Conservation (phyloP, 352 stramenopile genomes). For the Globisporangium polare region DNA sequence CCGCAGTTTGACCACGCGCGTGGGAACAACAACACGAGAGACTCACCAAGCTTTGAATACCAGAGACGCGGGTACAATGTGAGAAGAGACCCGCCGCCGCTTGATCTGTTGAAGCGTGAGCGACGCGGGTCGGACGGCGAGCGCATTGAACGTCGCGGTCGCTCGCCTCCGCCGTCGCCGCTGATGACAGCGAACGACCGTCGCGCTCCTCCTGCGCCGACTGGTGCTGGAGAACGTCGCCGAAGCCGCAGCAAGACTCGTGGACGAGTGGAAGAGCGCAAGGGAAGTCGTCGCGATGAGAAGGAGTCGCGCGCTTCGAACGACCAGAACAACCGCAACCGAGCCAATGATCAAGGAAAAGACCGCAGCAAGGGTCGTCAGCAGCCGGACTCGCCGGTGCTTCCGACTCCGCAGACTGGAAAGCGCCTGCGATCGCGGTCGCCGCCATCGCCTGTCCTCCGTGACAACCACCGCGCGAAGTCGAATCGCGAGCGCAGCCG, state of each 20-base stretch:
- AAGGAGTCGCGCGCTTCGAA: constrained; percentile 24
- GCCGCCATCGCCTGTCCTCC: constrained; percentile 32
- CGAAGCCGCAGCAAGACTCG: constrained; percentile 9
- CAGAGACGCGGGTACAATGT: neutral
- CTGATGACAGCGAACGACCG: constrained; percentile 15
- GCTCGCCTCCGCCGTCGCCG: constrained; percentile 30
- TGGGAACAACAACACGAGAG: neutral
- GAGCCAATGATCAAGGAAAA: constrained; percentile 24
- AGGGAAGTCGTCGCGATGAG: constrained; percentile 13
- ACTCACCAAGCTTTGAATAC: neutral
- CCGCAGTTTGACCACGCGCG: constrained; percentile 1
- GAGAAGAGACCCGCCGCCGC: neutral
- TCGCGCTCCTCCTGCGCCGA: neutral
- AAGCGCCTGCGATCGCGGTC: constrained; percentile 22
- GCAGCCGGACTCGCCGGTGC: constrained; percentile 3
- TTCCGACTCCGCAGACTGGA: neutral
- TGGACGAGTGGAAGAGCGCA: constrained; percentile 1
- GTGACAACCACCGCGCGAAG: constrained; percentile 8
- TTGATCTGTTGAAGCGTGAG: constrained; percentile 2
- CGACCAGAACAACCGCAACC: constrained; percentile 34
- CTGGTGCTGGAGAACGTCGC: neutral
- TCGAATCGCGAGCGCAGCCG: neutral
- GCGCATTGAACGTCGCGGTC: constrained; percentile 4
- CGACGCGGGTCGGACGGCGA: constrained; percentile 7
- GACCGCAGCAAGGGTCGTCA: constrained; percentile 11